phyloP scores from a whole-genome alignment of 352 stramenopile species.

The Poterioochromonas sp. region DNA sequence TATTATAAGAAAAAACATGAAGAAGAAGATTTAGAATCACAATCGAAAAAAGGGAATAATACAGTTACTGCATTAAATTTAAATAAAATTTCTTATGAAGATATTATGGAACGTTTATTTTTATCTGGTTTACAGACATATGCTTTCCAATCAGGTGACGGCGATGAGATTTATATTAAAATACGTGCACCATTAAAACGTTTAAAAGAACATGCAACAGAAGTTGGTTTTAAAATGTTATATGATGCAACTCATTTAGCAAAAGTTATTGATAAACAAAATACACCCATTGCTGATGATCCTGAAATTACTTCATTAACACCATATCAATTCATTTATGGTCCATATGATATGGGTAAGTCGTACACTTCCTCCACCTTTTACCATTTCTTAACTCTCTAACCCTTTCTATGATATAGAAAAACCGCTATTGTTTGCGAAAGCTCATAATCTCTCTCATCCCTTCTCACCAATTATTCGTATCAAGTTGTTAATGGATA shows the following conservation, averaged over 20 bases:
- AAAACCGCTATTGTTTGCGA: background rate
- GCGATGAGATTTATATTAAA: conserved; percentile 22
- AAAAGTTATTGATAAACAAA: background rate
- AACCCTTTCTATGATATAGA: background rate
- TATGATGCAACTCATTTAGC: background rate
- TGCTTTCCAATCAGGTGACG: background rate
- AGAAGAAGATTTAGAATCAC: background rate
- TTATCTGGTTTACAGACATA: background rate
- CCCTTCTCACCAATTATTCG: background rate
- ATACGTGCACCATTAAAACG: background rate
- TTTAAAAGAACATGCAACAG: background rate
- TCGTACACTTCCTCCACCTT: background rate
- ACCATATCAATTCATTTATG: conserved; percentile 26
- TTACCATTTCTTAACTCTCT: background rate
- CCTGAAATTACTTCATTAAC: background rate
- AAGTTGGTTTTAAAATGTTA: background rate
- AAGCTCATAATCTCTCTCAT: background rate
- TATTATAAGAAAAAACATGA: background rate
- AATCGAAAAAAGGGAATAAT: background rate
- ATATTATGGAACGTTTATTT: background rate
- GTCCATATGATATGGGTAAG: background rate
- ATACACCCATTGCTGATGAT: background rate
- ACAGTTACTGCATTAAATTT: background rate
- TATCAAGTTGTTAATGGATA: conserved; percentile 5
- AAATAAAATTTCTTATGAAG: background rate